Evolutionary conservation across 495 filamentous ascomycete genomes (phyloP), one percentile per base, ranked within the genome.

Genomic region (Aspergillus heteromorphus): DNA sequence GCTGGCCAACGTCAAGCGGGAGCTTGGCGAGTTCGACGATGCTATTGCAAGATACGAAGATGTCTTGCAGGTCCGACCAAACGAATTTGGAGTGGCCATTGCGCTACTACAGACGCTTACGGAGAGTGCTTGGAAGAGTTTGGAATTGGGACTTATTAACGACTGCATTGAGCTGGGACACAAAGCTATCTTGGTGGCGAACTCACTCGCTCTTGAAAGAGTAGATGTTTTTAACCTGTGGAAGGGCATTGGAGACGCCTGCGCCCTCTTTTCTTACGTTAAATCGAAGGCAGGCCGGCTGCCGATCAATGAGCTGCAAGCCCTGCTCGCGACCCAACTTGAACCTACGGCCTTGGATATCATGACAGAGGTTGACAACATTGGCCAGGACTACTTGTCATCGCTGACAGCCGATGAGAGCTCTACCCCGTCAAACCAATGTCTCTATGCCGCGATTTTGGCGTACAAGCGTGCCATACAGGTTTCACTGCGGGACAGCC

Each of bases 161-260:
- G 84, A 88, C 62, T 82, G 90, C 14, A 74, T 85, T 14, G 81
- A 87, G 42, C 79, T 84, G 48, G 86, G 89, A 3, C 75, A 65
- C 9, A 73, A 80, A 54, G 82, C 82, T 25, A 76, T 92, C 30
- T 51, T 72, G 17, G 71, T 81, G 16, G 82, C 87, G 1, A 62
- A 60, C 4, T 67, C 63, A 2, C 73, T 89, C 42, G 77, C 74
- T 23, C 62, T 76, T 38, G 66, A 76, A 38, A 69, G 76, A 40
- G 73, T 77, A 25, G 79, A 86, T 20, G 87, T 89, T 1, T 97
- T 97, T 74, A 97, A 96, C 61, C 79, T 96, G 19, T 97, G 93
- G 93, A 97, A 92, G 68, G 84, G 87, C 4, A 72, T 96, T 16
- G 92, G 86, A n/a, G 93, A 99, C 71, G 87, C 90, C 2, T 96